phyloP scores from a whole-genome alignment of 2,329 filamentous ascomycete genomes.

The Fusarium sororula region DNA sequence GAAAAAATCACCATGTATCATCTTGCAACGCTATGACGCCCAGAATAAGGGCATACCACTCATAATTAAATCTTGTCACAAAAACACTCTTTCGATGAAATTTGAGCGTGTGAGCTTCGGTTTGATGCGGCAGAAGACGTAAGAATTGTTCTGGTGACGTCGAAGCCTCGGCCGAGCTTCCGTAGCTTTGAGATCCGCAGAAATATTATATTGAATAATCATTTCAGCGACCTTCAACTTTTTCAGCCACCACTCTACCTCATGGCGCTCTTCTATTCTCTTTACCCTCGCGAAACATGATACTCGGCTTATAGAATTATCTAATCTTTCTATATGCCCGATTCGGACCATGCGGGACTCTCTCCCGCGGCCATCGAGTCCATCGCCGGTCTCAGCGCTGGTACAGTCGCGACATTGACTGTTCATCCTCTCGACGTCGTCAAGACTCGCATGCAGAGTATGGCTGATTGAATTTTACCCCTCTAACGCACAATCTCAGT shows the following conservation, averaged over 20 bases:
- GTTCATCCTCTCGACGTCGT: conserved; percentile 95
- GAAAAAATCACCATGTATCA: conserved; percentile 38
- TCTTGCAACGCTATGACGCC: conserved; percentile 27
- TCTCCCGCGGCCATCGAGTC: conserved; percentile 86
- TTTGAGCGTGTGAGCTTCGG: background rate
- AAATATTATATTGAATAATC: conserved; percentile 26
- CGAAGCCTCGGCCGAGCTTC: conserved; percentile 25
- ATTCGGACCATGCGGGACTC: conserved; percentile 64
- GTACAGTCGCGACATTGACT: conserved; percentile 83
- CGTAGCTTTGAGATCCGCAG: conserved; percentile 22
- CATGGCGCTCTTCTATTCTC: background rate
- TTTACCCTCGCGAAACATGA: conserved; percentile 38
- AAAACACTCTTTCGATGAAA: background rate
- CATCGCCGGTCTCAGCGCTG: conserved; percentile 88
- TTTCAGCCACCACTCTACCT: background rate
- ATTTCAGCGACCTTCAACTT: conserved; percentile 4
- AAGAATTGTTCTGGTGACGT: conserved; percentile 27
- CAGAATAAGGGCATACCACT: conserved; percentile 31
- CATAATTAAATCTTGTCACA: conserved; percentile 28
- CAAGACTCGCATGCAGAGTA: conserved; percentile 94
- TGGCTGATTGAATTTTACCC: conserved; percentile 17
- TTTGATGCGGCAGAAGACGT: conserved; percentile 18
- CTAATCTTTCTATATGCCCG: conserved; percentile 53
- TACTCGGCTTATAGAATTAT: conserved; percentile 12
- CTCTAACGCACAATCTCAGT: background rate